Conservation (phyloP, 495 filamentous ascomycete genomes). For the Podospora tetraspora region DNA sequence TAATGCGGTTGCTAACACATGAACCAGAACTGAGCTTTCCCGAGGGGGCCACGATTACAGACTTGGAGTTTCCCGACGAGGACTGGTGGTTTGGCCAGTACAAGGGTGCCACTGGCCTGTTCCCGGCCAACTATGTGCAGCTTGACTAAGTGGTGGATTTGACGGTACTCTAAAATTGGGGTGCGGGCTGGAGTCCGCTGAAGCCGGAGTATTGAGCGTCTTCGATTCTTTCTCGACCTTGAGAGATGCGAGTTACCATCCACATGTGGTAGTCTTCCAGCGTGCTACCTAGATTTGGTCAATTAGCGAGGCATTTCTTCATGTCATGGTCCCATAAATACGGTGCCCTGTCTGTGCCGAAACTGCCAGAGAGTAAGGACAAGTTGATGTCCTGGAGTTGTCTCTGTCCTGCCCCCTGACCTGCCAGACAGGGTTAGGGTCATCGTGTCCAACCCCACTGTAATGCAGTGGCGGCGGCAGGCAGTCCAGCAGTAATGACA, state of each 20-base stretch:
- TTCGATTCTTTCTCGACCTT: background rate
- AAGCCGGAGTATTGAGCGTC: background rate
- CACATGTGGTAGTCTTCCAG: background rate
- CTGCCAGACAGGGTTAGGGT: background rate
- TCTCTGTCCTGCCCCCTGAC: background rate
- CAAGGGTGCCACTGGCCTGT: slow-evolving; percentile 73
- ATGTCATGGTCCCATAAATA: background rate
- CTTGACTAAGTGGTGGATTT: slow-evolving; percentile 38
- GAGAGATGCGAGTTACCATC: background rate
- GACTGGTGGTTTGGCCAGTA: slow-evolving; percentile 97
- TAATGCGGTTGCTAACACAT: slow-evolving; percentile 19
- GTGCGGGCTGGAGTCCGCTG: background rate
- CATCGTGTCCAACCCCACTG: background rate
- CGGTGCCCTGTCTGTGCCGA: background rate
- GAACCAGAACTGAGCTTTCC: slow-evolving; percentile 74
- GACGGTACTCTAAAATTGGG: background rate
- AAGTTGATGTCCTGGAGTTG: too few relatives aligned
- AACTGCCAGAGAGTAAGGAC: background rate
- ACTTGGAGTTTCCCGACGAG: slow-evolving; percentile 86
- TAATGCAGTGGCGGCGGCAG: background rate
- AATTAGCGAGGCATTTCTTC: background rate
- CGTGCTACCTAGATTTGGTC: background rate
- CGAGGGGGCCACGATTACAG: slow-evolving; percentile 71
- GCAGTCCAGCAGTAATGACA: background rate
- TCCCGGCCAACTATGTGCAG: slow-evolving; percentile 81